These are phyloP conservation scores for Solanum gandarillasii DNA, from an alignment of 257 asterid species.

Conservation along the genomic window DNA sequence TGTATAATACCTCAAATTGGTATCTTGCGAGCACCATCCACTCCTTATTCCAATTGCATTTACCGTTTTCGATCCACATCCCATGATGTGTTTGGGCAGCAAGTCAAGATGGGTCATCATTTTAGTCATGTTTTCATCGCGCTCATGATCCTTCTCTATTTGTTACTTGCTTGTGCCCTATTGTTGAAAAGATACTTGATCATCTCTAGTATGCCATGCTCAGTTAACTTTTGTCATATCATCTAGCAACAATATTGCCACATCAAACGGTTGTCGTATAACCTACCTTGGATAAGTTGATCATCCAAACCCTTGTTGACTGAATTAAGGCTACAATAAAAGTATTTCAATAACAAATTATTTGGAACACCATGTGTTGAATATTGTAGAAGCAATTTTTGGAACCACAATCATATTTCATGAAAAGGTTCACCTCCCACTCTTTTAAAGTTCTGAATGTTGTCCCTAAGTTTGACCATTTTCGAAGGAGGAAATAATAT, in stretches of 20 bases:
- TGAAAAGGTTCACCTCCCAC: background rate
- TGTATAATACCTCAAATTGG: background rate
- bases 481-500: too few species aligned
- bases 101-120: background rate
- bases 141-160: background rate
- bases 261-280: background rate
- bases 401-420: background rate
- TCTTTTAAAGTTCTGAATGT: background rate
- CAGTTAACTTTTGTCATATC: background rate
- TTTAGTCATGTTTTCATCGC: background rate
- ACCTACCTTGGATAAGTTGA: background rate
- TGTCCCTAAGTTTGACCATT: background rate
- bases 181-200: background rate
- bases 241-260: background rate
- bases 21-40: background rate
- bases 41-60: background rate
- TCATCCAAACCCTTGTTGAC: background rate
- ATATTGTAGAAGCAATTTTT: too few species aligned
- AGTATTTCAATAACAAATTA: background rate
- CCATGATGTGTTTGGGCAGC: too few species aligned
- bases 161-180: background rate
- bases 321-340: background rate
- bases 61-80: background rate
- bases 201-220: background rate
- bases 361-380: background rate